Percentiles rank a stretch among this genome's conserved stretches.
Evolutionary conservation across 257 asterid genomes (phyloP).

Genomic region (Solanum chaucha): DNA sequence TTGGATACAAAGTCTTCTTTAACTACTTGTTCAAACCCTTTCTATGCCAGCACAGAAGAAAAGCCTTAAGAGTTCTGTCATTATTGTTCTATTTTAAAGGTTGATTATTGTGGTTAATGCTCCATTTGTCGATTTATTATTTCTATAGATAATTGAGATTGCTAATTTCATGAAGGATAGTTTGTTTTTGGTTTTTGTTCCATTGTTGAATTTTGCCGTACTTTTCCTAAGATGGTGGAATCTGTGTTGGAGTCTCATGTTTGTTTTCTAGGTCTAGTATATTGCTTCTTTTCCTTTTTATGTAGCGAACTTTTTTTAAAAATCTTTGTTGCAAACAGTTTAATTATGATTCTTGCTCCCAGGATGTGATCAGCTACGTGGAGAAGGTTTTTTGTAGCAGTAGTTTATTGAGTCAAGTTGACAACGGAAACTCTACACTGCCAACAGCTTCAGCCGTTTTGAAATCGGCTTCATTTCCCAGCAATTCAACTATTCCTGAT

Average conservation of each 20-base stretch:
- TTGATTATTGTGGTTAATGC: not conserved
- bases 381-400: conserved; percentile 69
- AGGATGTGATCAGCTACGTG: conserved; percentile 84
- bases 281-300: not conserved
- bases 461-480: conserved; percentile 42
- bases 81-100: not conserved
- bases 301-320: not conserved
- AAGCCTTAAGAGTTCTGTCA: not conserved
- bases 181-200: not conserved
- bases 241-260: not conserved
- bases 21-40: not conserved
- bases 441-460: conserved; percentile 29
- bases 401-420: conserved; percentile 50
- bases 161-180: not conserved
- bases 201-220: not conserved
- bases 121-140: not conserved
- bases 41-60: not conserved
- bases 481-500: conserved; percentile 33
- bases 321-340: not conserved
- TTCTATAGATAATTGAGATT: not conserved
- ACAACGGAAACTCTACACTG: conserved; percentile 39
- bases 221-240: not conserved
- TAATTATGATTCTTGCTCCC: conserved; percentile 23
- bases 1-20: not conserved
- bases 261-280: not conserved